Percentiles rank a stretch among this genome's conserved stretches.
phyloP scores from a whole-genome alignment of 257 asterid genomes.

The Linderniella brevidens region DNA sequence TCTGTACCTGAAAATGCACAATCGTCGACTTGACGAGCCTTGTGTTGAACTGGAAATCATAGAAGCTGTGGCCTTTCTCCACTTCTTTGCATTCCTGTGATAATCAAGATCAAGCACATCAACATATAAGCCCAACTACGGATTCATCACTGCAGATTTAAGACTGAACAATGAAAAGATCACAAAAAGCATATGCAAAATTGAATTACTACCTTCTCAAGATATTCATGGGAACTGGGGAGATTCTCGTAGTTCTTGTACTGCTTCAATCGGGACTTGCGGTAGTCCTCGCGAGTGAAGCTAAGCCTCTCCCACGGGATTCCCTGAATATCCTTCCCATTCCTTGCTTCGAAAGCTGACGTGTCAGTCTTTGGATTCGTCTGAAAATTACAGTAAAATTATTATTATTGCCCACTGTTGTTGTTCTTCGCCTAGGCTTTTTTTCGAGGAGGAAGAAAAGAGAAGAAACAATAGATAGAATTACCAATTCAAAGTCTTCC shows the following conservation, averaged over 20 bases:
- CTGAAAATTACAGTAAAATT: conserved; percentile 15
- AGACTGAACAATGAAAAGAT: not conserved
- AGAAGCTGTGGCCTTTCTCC: conserved; percentile 52
- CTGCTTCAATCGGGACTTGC: conserved; percentile 59
- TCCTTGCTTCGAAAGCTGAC: conserved; percentile 49
- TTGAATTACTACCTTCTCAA: conserved; percentile 32
- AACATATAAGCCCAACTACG: conserved; percentile 6
- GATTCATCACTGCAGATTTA: not conserved
- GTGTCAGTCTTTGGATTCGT: conserved; percentile 49
- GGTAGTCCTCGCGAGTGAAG: conserved; percentile 58
- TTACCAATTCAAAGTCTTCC: conserved; percentile 43
- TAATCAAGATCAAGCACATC: conserved; percentile 7
- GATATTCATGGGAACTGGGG: conserved; percentile 32
- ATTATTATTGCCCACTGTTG: not conserved
- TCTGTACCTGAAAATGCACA: conserved; percentile 81
- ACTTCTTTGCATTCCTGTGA: conserved; percentile 66
- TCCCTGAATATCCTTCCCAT: conserved; percentile 95
- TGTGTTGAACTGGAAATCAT: conserved; percentile 78
- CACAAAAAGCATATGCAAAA: not conserved
- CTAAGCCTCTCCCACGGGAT: conserved; percentile 89
- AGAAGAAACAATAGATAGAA: not conserved
- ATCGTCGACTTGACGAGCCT: conserved; percentile 85
- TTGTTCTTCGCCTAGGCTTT: not conserved
- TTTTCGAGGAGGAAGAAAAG: not conserved
- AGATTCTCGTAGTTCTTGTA: conserved; percentile 68